Conservation (phyloP, 2,329 filamentous ascomycete species). For the Cyanodermella asteris region DNA sequence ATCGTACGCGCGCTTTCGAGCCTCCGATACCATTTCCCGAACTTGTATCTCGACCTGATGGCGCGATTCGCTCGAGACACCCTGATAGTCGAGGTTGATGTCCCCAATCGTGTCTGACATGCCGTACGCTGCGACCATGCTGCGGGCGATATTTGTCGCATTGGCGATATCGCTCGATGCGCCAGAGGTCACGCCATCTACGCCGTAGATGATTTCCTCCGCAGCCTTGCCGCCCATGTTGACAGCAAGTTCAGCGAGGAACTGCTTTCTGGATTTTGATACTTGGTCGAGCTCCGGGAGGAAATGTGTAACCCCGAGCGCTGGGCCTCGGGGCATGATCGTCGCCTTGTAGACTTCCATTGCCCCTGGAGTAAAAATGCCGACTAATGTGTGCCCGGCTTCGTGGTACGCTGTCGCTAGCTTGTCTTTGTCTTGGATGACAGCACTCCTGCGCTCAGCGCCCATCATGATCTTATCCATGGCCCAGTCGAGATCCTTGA, state of each 20-base stretch:
- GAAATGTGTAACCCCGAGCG: constrained; percentile 69
- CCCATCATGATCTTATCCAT: constrained; percentile 98
- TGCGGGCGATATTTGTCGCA: constrained; percentile 64
- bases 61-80: constrained; percentile 69
- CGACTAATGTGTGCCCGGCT: constrained; percentile 81
- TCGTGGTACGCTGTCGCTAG: constrained; percentile 91
- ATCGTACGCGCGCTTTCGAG: constrained; percentile 47
- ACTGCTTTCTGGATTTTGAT: constrained; percentile 66
- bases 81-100: constrained; percentile 72
- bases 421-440: constrained; percentile 86
- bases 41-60: constrained; percentile 76
- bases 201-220: constrained; percentile 76
- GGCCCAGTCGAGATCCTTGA: constrained; percentile 81
- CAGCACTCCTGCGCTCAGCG: constrained; percentile 69
- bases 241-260: constrained; percentile 58
- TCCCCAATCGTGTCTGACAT: constrained; percentile 80
- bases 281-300: constrained; percentile 86
- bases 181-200: constrained; percentile 79
- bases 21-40: constrained; percentile 61
- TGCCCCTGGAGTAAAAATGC: constrained; percentile 55
- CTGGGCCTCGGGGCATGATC: constrained; percentile 73
- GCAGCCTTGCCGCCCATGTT: constrained; percentile 68
- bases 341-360: constrained; percentile 89
- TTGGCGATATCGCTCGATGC: constrained; percentile 62
- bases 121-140: constrained; percentile 71